Base-by-base conservation (phyloP, 1,284 basidiomycete species). In the Exobasidium cylindrosporum region DNA sequence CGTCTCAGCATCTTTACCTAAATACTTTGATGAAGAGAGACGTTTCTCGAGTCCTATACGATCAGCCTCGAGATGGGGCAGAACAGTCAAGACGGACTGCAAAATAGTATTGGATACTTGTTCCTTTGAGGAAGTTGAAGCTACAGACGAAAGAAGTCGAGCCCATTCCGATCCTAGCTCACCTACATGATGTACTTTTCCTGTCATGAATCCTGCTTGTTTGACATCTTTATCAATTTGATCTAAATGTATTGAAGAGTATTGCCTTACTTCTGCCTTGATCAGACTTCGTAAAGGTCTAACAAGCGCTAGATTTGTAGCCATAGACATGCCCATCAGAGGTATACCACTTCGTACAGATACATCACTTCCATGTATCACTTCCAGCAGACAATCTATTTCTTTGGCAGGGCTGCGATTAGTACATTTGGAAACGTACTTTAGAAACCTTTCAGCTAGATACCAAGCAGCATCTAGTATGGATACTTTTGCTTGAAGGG, bases 401-500 rank as follows among this genome's bases (percentile, higher is more conserved):
- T 21, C n/a, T 17, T 40, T 40, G 7, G 35, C 17, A 40, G 35
- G 17, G 17, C 17, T 40, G 10, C 35, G 7, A 7, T 40, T 40
- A 7, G 35, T 40, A 7, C 10, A 40, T 40, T 17, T 40, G 7
- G 35, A 7, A 10, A 40, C 35, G 35, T 40, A 40, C 7, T 10
- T 40, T 23, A 50, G 4, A 13, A 24, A 28, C 4, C 47, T 23
- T 28, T 50, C 32, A 4, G 29, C 21, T 23, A 55, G 29, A 4
- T 13, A 21, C 53, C 53, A 55, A 5, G 53, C 29, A 23, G 53
- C 53, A 6, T 55, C 53, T 11, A 55, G 4, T 3, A 55, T 40
- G 5, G 5, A 55, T 23, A 55, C 30, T 23, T 55, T 55, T 13
- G 24, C 29, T 6, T 44, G 29, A n/a, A 55, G 26, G 17, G 35